Base-by-base conservation (phyloP, 306 rosid genomes). In the Gastrolobium bilobum region DNA sequence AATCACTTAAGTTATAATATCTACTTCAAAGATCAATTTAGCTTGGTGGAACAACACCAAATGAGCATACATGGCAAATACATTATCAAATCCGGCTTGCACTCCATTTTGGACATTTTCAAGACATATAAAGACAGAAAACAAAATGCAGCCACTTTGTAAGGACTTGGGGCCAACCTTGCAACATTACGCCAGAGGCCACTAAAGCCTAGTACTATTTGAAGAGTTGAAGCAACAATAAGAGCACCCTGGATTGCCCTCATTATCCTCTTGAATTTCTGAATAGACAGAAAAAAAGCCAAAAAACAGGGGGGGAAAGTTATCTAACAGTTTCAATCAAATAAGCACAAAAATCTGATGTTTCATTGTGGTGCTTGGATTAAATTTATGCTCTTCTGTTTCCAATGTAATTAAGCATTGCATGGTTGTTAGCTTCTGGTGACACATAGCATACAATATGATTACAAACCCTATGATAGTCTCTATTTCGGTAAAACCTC, bases 101-200 rank as follows among this genome's bases (percentile, higher is more conserved):
- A 76, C 38, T 66, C 70, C 7, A 29, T 39, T 43, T 15, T 58
- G 33, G 66, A 80, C 66, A 59, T 35, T 60, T 10, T 48, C 42
- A 11, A 75, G n/a, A 42, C 74, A 68, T 10, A 67, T 37, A 42
- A 11, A 59, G 75, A 38, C 62, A 11, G 20, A 62, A 64, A 69
- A 53, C 50, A 39, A 46, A 67, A 39, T 7, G 72, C 43, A 47
- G 60, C 80, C 33, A 66, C 64, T 52, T 40, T 20, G 50, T 35
- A 53, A 72, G 64, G 79, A 78, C 37, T 47, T 29, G 68, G 69
- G 72, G 83, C 91, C 57, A 72, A 95, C 99, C 98, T 92, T 84
- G 97, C 83, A 84, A 92, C 98, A 73, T 92, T 95, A 56, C 98
- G 98, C 99, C 99, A 95, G 31, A 95, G 98, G 85, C 99, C 99